phyloP scores from a whole-genome alignment of 768 basidiomycete species.

The Goffeauzyma gilvescens region DNA sequence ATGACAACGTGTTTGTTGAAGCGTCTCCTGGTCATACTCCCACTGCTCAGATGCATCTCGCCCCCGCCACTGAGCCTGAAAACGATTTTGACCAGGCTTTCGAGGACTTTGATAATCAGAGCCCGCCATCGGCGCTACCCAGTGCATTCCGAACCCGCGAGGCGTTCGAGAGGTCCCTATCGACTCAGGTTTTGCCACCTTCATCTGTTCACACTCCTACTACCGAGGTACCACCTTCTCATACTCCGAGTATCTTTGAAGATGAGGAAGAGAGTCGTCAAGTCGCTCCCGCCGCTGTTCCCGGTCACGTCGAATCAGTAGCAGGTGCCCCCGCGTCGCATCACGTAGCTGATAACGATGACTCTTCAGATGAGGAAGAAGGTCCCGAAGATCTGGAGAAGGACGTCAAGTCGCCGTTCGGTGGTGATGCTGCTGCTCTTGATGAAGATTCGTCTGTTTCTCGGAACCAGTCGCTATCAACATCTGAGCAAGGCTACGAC shows the following conservation, averaged over 20 bases:
- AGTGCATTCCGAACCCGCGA: too few relatives aligned
- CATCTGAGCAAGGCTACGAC: not conserved
- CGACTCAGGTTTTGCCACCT: slow-evolving; percentile 21
- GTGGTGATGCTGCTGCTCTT: too few relatives aligned
- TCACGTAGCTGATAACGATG: slow-evolving; percentile 2
- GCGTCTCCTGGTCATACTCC: too few relatives aligned
- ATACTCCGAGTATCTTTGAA: not conserved
- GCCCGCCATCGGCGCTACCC: too few relatives aligned
- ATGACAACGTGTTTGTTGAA: too few relatives aligned
- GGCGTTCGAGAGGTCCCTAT: slow-evolving; percentile 22
- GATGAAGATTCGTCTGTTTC: too few relatives aligned
- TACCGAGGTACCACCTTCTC: slow-evolving; percentile 3
- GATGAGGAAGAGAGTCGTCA: not conserved
- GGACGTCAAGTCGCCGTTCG: slow-evolving; percentile 11
- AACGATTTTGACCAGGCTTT: slow-evolving; percentile 31
- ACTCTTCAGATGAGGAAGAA: slow-evolving; percentile 29
- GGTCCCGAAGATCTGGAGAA: slow-evolving; percentile 32
- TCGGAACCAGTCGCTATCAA: too few relatives aligned
- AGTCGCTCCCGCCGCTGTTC: too few relatives aligned
- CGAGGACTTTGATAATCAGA: slow-evolving; percentile 17
- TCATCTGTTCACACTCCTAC: slow-evolving; percentile 18
- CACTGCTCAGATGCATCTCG: too few relatives aligned
- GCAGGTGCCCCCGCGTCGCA: not conserved
- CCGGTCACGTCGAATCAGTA: too few relatives aligned
- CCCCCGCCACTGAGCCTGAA: slow-evolving; percentile 5